Conservation (phyloP, 129 eudicot species). For the Calendula officinalis region DNA sequence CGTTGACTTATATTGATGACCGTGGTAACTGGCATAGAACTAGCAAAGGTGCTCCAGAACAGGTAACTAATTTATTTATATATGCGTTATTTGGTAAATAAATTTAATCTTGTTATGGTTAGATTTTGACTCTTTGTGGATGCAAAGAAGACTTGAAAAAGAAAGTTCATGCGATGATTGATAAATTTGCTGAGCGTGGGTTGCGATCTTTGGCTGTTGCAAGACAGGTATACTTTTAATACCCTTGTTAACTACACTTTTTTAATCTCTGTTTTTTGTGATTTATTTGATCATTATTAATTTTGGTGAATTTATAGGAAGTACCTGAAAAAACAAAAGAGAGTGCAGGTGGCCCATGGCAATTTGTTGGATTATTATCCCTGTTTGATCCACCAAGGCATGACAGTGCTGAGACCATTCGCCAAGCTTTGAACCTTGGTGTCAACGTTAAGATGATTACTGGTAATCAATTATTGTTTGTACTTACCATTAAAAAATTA, state of each 20-base stretch:
- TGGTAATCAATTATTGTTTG: conserved; percentile 32
- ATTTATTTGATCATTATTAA: not conserved
- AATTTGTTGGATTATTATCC: conserved; percentile 14
- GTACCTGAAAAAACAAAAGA: conserved; percentile 74
- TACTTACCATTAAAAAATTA: not conserved
- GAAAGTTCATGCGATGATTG: conserved; percentile 75
- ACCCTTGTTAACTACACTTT: not conserved
- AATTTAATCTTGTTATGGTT: conserved; percentile 19
- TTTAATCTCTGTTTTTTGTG: not conserved
- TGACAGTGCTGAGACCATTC: conserved; percentile 89
- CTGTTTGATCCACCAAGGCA: conserved; percentile 95
- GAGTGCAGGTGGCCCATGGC: conserved; percentile 74
- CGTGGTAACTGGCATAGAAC: conserved; percentile 76
- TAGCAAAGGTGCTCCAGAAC: conserved; percentile 89
- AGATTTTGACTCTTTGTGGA: conserved; percentile 69
- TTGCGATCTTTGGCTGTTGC: conserved; percentile 77
- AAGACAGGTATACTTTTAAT: conserved; percentile 51
- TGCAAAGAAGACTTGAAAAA: conserved; percentile 69
- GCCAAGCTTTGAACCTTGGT: conserved; percentile 78
- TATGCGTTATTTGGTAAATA: not conserved
- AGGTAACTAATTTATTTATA: conserved; percentile 36
- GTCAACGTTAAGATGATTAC: conserved; percentile 87
- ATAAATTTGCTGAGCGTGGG: conserved; percentile 82
- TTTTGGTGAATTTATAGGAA: conserved; percentile 40
- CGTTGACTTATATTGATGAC: conserved; percentile 67